These are phyloP conservation scores for Histomonas meleagridis DNA, from an alignment of 208 protist species.

Conservation along the genomic window DNA sequence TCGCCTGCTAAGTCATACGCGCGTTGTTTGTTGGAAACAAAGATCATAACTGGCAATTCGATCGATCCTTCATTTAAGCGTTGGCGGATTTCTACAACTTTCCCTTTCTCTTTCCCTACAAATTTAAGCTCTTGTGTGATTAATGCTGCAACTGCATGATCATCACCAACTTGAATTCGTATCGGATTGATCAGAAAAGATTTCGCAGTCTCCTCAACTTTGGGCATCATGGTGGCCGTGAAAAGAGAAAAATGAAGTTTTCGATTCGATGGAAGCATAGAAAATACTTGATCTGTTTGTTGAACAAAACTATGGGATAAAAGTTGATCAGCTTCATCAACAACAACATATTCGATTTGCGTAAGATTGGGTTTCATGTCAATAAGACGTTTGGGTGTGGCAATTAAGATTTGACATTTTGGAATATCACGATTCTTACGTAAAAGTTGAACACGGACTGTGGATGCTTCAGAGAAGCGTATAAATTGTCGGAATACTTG, in stretches of 20 bases:
- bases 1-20: background rate
- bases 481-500: background rate
- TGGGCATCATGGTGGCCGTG: background rate
- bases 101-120: constrained; percentile 7
- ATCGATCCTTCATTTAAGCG: background rate
- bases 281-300: background rate
- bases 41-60: background rate
- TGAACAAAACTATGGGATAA: constrained; percentile 22
- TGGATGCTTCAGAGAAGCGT: background rate
- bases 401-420: constrained; percentile 22
- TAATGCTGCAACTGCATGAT: constrained; percentile 1
- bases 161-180: constrained; percentile 28
- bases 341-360: background rate
- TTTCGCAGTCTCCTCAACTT: constrained; percentile 11
- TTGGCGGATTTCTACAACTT: background rate
- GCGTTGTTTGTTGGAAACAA: constrained; percentile 6
- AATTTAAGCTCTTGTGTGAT: constrained; percentile 20
- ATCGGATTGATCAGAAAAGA: constrained; percentile 24
- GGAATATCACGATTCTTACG: background rate
- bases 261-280: background rate
- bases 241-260: background rate
- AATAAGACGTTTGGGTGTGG: background rate
- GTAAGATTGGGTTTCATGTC: background rate
- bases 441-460: background rate
- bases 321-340: constrained; percentile 34